phyloP scores from a whole-genome alignment of 345 rosid genomes.

The Hirschfeldia incana region DNA sequence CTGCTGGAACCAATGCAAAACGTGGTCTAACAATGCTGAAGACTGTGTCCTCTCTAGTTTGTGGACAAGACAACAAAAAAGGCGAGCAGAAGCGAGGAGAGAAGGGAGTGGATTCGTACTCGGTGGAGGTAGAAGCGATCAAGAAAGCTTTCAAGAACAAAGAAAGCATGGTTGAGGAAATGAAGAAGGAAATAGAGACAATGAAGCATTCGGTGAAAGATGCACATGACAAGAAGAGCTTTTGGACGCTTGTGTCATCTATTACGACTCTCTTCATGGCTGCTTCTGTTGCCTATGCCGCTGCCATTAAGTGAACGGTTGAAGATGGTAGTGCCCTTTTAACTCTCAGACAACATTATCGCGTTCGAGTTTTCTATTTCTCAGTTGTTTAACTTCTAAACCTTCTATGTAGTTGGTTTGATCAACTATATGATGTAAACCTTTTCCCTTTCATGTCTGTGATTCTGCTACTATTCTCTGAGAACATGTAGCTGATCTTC shows the following conservation, averaged over 20 bases:
- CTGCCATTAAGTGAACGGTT: constrained; percentile 47
- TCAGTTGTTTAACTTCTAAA: constrained; percentile 27
- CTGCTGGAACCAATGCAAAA: constrained; percentile 39
- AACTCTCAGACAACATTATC: constrained; percentile 26
- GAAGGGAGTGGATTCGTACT: constrained; percentile 47
- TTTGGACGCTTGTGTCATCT: constrained; percentile 75
- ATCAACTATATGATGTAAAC: constrained; percentile 23
- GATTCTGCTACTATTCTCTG: constrained; percentile 31
- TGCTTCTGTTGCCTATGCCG: constrained; percentile 60
- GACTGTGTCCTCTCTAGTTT: constrained; percentile 51
- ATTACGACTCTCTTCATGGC: constrained; percentile 71
- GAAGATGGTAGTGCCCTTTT: constrained; percentile 29
- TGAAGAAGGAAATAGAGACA: constrained; percentile 53
- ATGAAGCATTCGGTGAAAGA: constrained; percentile 54
- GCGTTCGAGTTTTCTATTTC: neutral
- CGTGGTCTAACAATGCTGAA: constrained; percentile 50
- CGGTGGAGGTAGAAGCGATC: constrained; percentile 54
- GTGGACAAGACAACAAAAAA: constrained; percentile 38
- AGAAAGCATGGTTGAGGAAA: constrained; percentile 57
- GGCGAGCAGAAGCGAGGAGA: constrained; percentile 30
- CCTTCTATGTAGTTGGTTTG: constrained; percentile 24
- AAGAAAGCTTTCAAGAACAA: constrained; percentile 58
- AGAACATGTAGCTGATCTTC: constrained; percentile 30
- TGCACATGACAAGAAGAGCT: constrained; percentile 59
- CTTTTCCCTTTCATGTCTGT: constrained; percentile 21